Evolutionary conservation across 2,329 filamentous ascomycete species (phyloP).

Genomic region (Aspergillus sp.): DNA sequence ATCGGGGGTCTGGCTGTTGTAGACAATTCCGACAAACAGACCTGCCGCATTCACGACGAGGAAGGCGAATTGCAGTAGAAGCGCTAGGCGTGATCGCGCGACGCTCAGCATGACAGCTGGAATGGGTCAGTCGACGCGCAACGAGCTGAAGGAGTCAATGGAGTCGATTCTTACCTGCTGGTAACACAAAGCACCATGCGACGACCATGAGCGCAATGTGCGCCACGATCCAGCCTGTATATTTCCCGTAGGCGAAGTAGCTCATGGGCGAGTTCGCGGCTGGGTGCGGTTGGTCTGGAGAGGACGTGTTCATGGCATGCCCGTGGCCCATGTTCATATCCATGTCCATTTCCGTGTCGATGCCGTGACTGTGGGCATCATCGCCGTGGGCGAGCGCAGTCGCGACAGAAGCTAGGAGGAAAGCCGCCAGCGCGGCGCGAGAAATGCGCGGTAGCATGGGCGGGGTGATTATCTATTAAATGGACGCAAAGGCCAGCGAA

Average conservation of each 20-base stretch:
- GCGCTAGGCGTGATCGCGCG: slow-evolving; percentile 71
- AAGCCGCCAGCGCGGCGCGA: slow-evolving; percentile 28
- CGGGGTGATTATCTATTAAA: slow-evolving; percentile 4
- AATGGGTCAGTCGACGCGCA: slow-evolving; percentile 2
- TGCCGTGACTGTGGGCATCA: slow-evolving; percentile 37
- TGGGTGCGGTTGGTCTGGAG: slow-evolving; percentile 15
- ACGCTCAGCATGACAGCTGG: slow-evolving; percentile 86
- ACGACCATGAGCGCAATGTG: slow-evolving; percentile 71
- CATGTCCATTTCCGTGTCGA: slow-evolving; percentile 32
- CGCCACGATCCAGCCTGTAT: slow-evolving; percentile 56
- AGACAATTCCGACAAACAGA: slow-evolving; percentile 21
- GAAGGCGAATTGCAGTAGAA: slow-evolving; percentile 50
- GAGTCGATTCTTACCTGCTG: slow-evolving; percentile 58
- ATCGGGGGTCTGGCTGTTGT: slow-evolving; percentile 23
- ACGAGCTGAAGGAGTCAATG: not conserved
- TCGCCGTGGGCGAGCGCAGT: slow-evolving; percentile 36
- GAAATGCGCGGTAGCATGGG: slow-evolving; percentile 26
- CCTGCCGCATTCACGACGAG: slow-evolving; percentile 20
- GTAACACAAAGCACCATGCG: slow-evolving; percentile 71
- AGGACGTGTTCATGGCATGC: slow-evolving; percentile 20
- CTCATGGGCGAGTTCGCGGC: slow-evolving; percentile 38
- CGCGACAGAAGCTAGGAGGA: slow-evolving; percentile 30
- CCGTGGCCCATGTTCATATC: slow-evolving; percentile 28
- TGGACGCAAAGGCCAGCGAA: not conserved
- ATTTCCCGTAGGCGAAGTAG: slow-evolving; percentile 44